Conservation (phyloP, 495 filamentous ascomycete species). For the Penicillium verhagenii region DNA sequence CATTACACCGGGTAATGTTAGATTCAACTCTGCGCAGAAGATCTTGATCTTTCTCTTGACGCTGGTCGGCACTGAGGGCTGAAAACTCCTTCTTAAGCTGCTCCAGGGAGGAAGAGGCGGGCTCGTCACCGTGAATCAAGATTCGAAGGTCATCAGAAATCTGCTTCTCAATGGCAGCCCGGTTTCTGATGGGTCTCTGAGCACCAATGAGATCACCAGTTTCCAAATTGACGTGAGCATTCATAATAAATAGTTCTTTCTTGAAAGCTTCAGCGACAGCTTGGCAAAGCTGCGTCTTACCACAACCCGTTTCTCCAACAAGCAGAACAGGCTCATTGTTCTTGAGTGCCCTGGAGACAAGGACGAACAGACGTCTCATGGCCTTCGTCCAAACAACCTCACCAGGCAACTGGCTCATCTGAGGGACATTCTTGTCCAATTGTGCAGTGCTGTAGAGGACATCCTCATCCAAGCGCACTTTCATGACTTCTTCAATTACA, state of each 20-base stretch:
- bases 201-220: conserved; percentile 96
- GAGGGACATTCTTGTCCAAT: conserved; percentile 42
- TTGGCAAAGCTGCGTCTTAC: conserved; percentile 96
- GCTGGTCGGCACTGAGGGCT: conserved; percentile 25
- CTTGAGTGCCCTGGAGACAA: conserved; percentile 78
- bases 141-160: conserved; percentile 60
- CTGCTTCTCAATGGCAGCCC: conserved; percentile 63
- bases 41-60: conserved; percentile 44
- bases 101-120: conserved; percentile 35
- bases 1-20: conserved; percentile 63
- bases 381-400: conserved; percentile 90
- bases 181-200: conserved; percentile 86
- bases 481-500: conserved; percentile 92
- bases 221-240: conserved; percentile 96
- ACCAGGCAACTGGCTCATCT: conserved; percentile 42
- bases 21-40: conserved; percentile 56
- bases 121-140: conserved; percentile 35
- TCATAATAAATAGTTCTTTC: conserved; percentile 80
- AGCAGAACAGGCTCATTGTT: conserved; percentile 94
- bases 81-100: conserved; percentile 52
- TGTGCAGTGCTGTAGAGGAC: conserved; percentile 67
- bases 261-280: conserved; percentile 77
- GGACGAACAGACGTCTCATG: conserved; percentile 84
- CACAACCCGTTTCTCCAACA: conserved; percentile 95
- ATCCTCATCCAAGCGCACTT: conserved; percentile 72